Conservation (phyloP, 257 asterid species). For the Lantana camara region DNA sequence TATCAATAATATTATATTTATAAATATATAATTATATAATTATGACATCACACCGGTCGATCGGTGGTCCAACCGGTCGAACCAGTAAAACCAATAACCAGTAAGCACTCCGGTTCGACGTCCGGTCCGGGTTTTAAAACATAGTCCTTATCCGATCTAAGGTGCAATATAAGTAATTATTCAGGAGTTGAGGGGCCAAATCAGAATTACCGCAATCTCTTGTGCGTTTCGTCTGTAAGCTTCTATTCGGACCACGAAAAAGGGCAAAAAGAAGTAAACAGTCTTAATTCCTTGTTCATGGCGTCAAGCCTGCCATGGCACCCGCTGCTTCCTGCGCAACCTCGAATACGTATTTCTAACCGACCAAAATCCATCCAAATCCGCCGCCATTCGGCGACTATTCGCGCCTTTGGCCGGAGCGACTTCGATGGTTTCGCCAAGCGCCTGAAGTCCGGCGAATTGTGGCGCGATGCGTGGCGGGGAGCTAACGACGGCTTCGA, state of each 20-base stretch:
- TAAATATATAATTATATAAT: too few relatives aligned
- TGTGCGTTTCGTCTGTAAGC: slow-evolving; percentile 5
- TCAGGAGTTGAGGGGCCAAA: slow-evolving; percentile 20
- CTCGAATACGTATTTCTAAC: slow-evolving; percentile 12
- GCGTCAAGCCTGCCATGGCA: slow-evolving; percentile 72
- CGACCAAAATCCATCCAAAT: slow-evolving; percentile 26
- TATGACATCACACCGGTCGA: too few relatives aligned
- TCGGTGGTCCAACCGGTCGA: too few relatives aligned
- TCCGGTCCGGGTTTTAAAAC: too few relatives aligned
- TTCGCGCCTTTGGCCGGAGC: slow-evolving; percentile 77
- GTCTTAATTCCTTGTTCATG: slow-evolving; percentile 42
- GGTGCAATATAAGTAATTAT: not conserved
- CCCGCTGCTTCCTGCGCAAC: slow-evolving; percentile 46
- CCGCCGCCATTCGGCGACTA: slow-evolving; percentile 37
- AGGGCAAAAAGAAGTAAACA: not conserved
- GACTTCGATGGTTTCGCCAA: slow-evolving; percentile 82
- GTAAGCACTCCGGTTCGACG: too few relatives aligned
- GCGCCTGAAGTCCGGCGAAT: slow-evolving; percentile 75
- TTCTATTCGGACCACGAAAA: slow-evolving; percentile 34
- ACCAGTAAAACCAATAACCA: too few relatives aligned
- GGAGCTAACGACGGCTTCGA: slow-evolving; percentile 89
- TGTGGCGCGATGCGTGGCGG: slow-evolving; percentile 80
- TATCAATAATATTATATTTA: too few relatives aligned
- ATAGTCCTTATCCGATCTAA: not conserved
- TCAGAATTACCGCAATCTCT: slow-evolving; percentile 1